phyloP scores from a whole-genome alignment of 176 grass and related monocot species.

The Oropetium thomaeum region DNA sequence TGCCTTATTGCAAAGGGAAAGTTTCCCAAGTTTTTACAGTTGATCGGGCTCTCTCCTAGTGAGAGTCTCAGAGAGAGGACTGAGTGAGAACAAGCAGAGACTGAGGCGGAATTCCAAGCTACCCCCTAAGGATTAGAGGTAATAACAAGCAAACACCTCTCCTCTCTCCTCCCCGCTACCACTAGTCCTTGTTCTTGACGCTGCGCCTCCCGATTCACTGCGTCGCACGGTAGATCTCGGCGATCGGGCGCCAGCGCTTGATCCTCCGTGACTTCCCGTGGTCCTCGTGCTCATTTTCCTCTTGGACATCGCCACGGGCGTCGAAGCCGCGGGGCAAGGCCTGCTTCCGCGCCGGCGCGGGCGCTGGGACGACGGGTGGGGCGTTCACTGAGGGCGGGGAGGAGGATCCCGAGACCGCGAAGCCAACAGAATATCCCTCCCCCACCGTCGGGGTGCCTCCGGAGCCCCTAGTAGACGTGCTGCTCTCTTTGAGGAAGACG shows the following conservation, averaged over 20 bases:
- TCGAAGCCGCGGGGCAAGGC: background rate
- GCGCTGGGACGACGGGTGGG: background rate
- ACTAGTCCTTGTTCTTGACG: constrained; percentile 28
- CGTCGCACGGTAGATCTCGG: constrained; percentile 50
- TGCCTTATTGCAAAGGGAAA: constrained; percentile 27
- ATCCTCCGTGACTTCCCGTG: constrained; percentile 26
- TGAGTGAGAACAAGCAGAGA: constrained; percentile 12
- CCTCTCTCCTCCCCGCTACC: constrained; percentile 11
- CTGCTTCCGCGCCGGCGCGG: background rate
- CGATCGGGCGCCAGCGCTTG: constrained; percentile 47
- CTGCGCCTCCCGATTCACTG: constrained; percentile 21
- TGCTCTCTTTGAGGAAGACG: constrained; percentile 43
- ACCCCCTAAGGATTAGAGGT: constrained; percentile 26
- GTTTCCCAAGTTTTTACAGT: constrained; percentile 14
- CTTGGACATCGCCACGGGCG: background rate
- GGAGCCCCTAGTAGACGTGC: background rate
- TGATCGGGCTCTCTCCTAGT: constrained; percentile 6
- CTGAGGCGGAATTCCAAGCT: constrained; percentile 16
- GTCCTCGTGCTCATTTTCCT: constrained; percentile 33
- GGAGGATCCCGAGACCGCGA: constrained; percentile 13
- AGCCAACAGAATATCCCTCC: background rate
- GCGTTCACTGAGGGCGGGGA: constrained; percentile 40
- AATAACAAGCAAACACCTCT: constrained; percentile 32
- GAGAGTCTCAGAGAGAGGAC: background rate
- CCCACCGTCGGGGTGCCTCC: background rate